phyloP scores from a whole-genome alignment of 2,329 filamentous ascomycete genomes.

The Aspergillus felis region DNA sequence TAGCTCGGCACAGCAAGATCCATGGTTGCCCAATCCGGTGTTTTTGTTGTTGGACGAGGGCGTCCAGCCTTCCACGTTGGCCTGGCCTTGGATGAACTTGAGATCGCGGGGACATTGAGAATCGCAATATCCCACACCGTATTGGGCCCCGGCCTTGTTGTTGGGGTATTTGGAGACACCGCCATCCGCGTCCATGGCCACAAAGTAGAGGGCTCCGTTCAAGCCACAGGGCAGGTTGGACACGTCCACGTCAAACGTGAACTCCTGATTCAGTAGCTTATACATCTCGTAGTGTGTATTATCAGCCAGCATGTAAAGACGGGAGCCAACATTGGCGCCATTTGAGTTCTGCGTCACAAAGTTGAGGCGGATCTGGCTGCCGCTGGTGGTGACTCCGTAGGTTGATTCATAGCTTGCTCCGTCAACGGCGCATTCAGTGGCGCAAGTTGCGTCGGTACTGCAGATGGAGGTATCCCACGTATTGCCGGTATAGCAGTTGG shows the following conservation, averaged over 20 bases:
- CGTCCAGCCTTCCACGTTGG: constrained; percentile 53
- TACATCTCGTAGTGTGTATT: constrained; percentile 63
- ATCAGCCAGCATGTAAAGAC: constrained; percentile 62
- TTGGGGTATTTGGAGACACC: constrained; percentile 49
- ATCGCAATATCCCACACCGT: constrained; percentile 63
- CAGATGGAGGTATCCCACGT: constrained; percentile 48
- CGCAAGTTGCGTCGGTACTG: constrained; percentile 48
- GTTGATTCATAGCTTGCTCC: constrained; percentile 52
- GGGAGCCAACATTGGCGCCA: constrained; percentile 44
- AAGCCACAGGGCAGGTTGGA: constrained; percentile 65
- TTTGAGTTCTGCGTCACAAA: constrained; percentile 38
- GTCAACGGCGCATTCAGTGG: constrained; percentile 54
- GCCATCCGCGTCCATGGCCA: constrained; percentile 59
- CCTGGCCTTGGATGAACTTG: constrained; percentile 46
- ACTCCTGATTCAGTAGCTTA: constrained; percentile 62
- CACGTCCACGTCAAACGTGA: constrained; percentile 70
- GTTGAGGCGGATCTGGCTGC: constrained; percentile 47
- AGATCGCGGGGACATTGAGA: constrained; percentile 53
- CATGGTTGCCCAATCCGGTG: constrained; percentile 50
- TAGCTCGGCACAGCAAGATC: constrained; percentile 66
- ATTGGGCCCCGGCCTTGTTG: constrained; percentile 57
- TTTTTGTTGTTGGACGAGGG: constrained; percentile 53
- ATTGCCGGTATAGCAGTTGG: constrained; percentile 58
- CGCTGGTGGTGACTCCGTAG: constrained; percentile 51
- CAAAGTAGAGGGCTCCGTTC: constrained; percentile 67